Evolutionary conservation across 192 early-diverging fungal species (phyloP), one percentile per base, ranked within the genome.

Genomic region (Chytriomyces sp.): DNA sequence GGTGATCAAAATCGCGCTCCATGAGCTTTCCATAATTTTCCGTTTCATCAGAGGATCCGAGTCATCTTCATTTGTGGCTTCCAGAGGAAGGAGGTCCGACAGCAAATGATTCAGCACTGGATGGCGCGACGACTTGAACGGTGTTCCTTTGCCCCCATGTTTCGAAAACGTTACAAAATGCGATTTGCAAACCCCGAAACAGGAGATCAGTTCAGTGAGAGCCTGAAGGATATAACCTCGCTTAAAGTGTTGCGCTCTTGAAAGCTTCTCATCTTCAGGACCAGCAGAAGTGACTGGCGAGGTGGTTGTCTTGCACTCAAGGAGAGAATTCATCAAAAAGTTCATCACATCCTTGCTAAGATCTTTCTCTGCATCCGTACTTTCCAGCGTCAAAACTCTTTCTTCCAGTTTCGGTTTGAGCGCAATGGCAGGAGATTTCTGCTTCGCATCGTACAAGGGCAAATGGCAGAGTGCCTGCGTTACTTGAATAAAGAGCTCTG

Each of bases 191-290:
- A 91, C 87, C 26, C 93, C 88, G 81, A 96, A 99, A 5, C 93
- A 93, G 2, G 90, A 88, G n/a, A 95, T 81, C 6, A 99, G 85
- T 79, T 99, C 97, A 5, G 93, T 86, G 28, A 98, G 81, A 61
- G 90, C 90, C 77, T 96, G 95, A 73, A 99, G 80, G 64, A 98
- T 74, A 85, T 94, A 97, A 69, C 92, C 87, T 50, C 93, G 87
- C 57, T 73, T 72, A 16, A 89, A 57, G 61, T 89, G 85, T 7
- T 64, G 8, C 10, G 28, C 23, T 47, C 45, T 61, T 7, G 26
- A 18, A 9, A 45, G 6, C 61, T 63, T 63, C 13, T 73, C 61
- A 20, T 10, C 46, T 46, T 68, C 67, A 13, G 26, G 57, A 20
- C 43, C 59, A 44, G 69, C 23, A 16, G 45, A n/a, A 35, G 35